Conservation (phyloP, 305 asterid species). For the Solanum hybrid region DNA sequence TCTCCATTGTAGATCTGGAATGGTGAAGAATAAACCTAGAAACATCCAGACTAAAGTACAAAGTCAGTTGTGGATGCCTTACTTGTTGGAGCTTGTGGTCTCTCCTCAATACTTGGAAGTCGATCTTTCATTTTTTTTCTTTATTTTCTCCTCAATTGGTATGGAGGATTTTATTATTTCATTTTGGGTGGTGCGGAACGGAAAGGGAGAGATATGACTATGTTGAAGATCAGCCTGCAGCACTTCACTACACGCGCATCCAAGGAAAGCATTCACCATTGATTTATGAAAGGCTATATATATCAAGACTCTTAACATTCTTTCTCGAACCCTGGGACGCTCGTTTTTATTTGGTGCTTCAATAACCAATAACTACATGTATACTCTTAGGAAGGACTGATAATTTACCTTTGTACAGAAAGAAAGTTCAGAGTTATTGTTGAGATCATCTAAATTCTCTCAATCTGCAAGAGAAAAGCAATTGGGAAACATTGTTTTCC, state of each 20-base stretch:
- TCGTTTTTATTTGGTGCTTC: background rate
- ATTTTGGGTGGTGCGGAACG: background rate
- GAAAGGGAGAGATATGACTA: background rate
- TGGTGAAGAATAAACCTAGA: background rate
- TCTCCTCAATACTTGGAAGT: background rate
- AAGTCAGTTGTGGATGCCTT: background rate
- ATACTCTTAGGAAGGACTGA: background rate
- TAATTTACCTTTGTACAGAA: background rate
- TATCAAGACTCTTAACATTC: background rate
- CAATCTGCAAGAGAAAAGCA: background rate
- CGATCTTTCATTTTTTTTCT: background rate
- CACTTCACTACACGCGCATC: background rate
- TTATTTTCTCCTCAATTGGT: background rate
- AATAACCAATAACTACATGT: background rate
- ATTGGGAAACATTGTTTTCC: background rate
- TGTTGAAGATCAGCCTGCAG: conserved; percentile 2
- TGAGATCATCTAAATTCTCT: background rate
- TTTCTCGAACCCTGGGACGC: background rate
- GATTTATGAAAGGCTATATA: background rate
- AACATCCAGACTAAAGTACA: background rate
- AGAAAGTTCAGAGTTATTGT: background rate
- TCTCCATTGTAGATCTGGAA: background rate
- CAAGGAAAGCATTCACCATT: background rate
- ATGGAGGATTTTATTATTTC: background rate
- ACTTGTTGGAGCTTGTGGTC: background rate